Evolutionary conservation across 2,329 filamentous ascomycete genomes (phyloP).

Genomic region (Raffaelea ambrosiae): DNA sequence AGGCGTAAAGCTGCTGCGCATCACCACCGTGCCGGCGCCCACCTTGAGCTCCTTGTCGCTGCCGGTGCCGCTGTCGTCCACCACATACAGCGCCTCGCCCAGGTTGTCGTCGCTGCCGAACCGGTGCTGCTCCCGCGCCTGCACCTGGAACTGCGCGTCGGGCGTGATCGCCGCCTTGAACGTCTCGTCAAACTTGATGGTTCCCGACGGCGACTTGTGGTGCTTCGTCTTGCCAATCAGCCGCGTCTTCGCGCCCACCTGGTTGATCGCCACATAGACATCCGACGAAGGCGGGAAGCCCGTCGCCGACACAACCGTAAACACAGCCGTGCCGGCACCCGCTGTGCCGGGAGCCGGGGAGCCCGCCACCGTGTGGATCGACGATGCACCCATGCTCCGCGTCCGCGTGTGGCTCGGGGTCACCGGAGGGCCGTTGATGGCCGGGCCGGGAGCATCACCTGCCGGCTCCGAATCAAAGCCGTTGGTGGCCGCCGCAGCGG

Average conservation of each 20-base stretch:
- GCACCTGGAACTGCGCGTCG: conserved; percentile 77
- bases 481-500: neutral
- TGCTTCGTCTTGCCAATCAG: conserved; percentile 88
- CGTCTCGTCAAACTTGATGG: conserved; percentile 64
- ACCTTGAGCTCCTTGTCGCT: conserved; percentile 66
- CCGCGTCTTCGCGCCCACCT: conserved; percentile 62
- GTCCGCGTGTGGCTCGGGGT: conserved; percentile 35
- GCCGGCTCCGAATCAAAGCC: conserved; percentile 14
- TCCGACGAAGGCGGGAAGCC: conserved; percentile 71
- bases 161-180: conserved; percentile 72
- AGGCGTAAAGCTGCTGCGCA: conserved; percentile 64
- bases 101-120: conserved; percentile 78
- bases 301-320: conserved; percentile 69
- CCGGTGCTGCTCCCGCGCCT: conserved; percentile 75
- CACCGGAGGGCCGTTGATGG: conserved; percentile 15
- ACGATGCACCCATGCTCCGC: conserved; percentile 55
- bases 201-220: conserved; percentile 61
- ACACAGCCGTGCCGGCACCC: conserved; percentile 66
- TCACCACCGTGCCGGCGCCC: conserved; percentile 61
- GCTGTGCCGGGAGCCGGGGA: conserved; percentile 43
- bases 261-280: conserved; percentile 66
- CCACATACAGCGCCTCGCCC: conserved; percentile 80
- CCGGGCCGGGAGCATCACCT: conserved; percentile 22
- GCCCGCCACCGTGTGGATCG: conserved; percentile 42
- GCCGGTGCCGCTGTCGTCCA: conserved; percentile 67